A percentile compares a stretch with the other conserved stretches of the same genome.
Evolutionary conservation across 2,329 filamentous ascomycete genomes (phyloP).

Genomic region (Talaromyces albobiverticillius): DNA sequence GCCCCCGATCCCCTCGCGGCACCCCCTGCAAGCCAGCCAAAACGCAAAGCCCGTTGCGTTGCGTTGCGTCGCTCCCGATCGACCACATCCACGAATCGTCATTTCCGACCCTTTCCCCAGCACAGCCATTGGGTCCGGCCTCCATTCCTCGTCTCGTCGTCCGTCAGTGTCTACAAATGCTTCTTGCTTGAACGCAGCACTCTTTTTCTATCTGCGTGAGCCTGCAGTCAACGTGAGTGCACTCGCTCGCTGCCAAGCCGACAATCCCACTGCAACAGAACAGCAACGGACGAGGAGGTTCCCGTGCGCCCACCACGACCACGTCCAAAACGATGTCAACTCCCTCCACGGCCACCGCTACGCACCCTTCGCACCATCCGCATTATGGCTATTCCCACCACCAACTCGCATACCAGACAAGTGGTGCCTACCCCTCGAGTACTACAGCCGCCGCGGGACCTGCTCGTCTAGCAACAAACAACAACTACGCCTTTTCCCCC

Average conservation of each 20-base stretch:
- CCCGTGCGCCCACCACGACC: conserved; percentile 14
- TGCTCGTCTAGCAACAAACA: conserved; percentile 41
- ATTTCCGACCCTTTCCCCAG: conserved; percentile 8
- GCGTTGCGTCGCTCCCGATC: not conserved
- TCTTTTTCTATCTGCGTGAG: not conserved
- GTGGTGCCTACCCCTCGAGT: conserved; percentile 46
- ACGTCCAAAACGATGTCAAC: conserved; percentile 65
- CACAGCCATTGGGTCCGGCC: not conserved
- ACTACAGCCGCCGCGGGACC: conserved; percentile 33
- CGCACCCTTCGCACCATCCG: conserved; percentile 66
- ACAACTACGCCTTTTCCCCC: conserved; percentile 42
- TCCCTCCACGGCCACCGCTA: conserved; percentile 72
- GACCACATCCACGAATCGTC: conserved; percentile 11
- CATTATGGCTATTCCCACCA: conserved; percentile 62
- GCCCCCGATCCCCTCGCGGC: not conserved
- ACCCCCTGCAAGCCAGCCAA: not conserved
- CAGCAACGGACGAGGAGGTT: not conserved
- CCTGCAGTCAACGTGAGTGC: not conserved
- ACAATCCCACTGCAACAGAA: not conserved
- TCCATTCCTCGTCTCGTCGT: conserved; percentile 2
- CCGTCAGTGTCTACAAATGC: not conserved
- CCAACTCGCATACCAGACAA: conserved; percentile 52
- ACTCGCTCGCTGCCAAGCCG: not conserved
- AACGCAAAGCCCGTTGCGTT: too few relatives aligned
- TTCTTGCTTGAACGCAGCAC: not conserved